Evolutionary conservation across 768 basidiomycete species (phyloP).

Genomic region (Collybia sordida): DNA sequence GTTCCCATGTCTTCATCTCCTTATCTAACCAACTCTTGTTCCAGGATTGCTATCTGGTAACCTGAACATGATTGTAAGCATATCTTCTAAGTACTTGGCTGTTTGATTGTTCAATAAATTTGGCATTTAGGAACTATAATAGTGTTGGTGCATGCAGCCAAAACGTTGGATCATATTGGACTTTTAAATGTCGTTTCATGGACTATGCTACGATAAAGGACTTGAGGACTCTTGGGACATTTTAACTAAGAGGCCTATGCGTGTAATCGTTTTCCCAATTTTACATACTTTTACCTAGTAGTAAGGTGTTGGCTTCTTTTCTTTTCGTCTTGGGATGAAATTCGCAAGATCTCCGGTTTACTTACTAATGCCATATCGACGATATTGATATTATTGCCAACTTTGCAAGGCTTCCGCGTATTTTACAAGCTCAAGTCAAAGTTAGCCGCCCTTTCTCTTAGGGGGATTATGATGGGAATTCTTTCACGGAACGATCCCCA

Average conservation of each 20-base stretch:
- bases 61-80: slow-evolving; percentile 72
- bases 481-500: too few relatives aligned
- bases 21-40: background rate
- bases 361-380: too few relatives aligned
- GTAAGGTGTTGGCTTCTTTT: too few relatives aligned
- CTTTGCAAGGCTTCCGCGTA: too few relatives aligned
- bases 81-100: background rate
- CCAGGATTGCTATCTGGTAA: slow-evolving; percentile 78
- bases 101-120: slow-evolving; percentile 1
- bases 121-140: slow-evolving; percentile 28
- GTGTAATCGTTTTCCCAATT: background rate
- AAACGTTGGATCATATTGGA: background rate
- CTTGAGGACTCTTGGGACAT: background rate
- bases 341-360: too few relatives aligned
- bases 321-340: too few relatives aligned
- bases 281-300: too few relatives aligned
- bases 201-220: slow-evolving; percentile 6
- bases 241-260: background rate
- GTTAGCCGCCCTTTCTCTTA: too few relatives aligned
- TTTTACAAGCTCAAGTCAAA: too few relatives aligned
- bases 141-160: background rate
- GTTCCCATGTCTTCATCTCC: background rate
- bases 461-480: too few relatives aligned
- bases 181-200: background rate
- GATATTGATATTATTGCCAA: too few relatives aligned